Evolutionary conservation across 805 yeast species (phyloP).

Genomic region (Schwanniomyces vanrijiae): DNA sequence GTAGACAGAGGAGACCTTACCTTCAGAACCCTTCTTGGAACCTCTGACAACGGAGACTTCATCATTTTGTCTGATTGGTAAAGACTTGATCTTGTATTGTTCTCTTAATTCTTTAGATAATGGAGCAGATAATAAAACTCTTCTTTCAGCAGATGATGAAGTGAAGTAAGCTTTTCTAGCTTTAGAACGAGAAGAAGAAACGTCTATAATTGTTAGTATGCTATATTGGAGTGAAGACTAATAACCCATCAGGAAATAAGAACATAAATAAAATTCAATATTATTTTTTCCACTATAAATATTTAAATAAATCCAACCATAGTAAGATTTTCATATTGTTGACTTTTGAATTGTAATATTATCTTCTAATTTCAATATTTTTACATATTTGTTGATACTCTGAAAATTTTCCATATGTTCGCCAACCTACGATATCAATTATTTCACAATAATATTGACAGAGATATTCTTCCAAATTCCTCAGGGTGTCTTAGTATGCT

Average conservation of each 20-base stretch:
- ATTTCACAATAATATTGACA: background rate
- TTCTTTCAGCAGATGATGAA: slow-evolving; percentile 95
- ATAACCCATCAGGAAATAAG: background rate
- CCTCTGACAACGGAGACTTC: slow-evolving; percentile 96
- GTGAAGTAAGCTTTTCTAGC: slow-evolving; percentile 99
- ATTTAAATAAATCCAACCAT: background rate
- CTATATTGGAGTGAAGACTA: background rate
- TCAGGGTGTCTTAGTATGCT: background rate
- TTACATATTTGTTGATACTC: background rate
- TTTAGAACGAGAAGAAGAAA: slow-evolving; percentile 98
- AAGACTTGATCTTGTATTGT: slow-evolving; percentile 92
- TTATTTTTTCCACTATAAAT: background rate
- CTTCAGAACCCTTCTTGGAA: slow-evolving; percentile 99
- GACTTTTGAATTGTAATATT: background rate
- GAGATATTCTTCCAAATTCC: background rate
- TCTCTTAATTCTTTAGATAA: slow-evolving; percentile 98
- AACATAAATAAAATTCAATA: background rate
- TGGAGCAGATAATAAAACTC: slow-evolving; percentile 96
- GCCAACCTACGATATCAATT: background rate
- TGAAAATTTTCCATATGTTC: background rate
- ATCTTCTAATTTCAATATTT: background rate
- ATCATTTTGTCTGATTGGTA: slow-evolving; percentile 98
- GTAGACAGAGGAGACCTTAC: slow-evolving; percentile 96
- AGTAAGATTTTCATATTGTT: background rate
- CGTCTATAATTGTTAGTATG: slow-evolving; percentile 65